Base-by-base conservation (phyloP, 805 yeast genomes). In the Jamesozyma piceae region DNA sequence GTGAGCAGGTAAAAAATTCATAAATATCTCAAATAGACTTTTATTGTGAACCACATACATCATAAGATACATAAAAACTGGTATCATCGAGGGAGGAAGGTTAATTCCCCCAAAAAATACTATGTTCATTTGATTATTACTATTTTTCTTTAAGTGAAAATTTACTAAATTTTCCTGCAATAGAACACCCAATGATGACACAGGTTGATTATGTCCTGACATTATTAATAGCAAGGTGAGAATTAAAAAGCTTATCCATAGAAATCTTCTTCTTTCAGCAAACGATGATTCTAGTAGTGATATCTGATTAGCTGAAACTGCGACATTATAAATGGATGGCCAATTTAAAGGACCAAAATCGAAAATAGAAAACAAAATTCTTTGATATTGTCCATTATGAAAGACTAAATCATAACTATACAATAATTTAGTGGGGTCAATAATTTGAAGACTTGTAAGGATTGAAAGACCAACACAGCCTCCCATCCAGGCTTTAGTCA, bases 381-480 rank as follows among this genome's bases (percentile, higher is more conserved):
- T 49, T 55, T 63, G 62, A 35, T 62, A 60, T 39, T 67, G 67
- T 6, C 63, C 63, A 36, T 62, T 65, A 19, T 54, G 51, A 49
- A 69, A 69, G 6, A 65, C 72, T 17, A 61, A 51, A 26, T 68
- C 71, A 36, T 51, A 58, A 13, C 65, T 57, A 45, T 65, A 71
- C 26, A 57, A 52, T 19, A 62, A 50, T 47, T 64, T 66, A 5
- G 56, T 44, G 9, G 51, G 44, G 22, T 59, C 60, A 3, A 70
- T 39, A 3, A 60, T 45, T 2, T 68, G 68, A 0, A 64, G 51
- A 36, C 58, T 53, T 19, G 62, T 65, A 18, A 67, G 49, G 5
- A 63, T 42, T 2, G 71, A 60, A 14, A 66, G 49, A 4, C 54
- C 60, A 4, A 66, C 49, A n/a, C 67, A 56, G 1, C 69, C 69